Base-by-base conservation (phyloP, 1,284 basidiomycete species). In the Blastosporella zonata region DNA sequence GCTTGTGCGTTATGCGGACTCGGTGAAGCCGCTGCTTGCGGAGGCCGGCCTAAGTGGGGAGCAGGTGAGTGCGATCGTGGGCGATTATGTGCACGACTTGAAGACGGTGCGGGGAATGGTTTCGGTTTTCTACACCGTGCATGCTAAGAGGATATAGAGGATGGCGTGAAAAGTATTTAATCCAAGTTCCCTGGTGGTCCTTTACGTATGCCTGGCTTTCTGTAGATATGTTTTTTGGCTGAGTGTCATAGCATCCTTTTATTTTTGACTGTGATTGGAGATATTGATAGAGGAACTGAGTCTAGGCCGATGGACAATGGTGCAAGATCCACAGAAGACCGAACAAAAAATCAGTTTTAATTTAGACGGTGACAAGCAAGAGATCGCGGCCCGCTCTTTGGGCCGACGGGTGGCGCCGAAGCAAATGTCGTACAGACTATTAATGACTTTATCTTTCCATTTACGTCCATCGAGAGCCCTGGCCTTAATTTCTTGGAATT, bases 81-180 rank as follows among this genome's bases (percentile, higher is more conserved):
- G 54, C 2, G 70, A 60, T n/a, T 75, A 65, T 49, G 49, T 68
- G 28, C 55, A 64, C 18, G 79, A 80, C 50, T 55, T 79, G 52
- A 58, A 64, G 43, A 58, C 43, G n/a, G 66, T 71, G 3, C 59
- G 50, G 3, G 77, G 76, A 1, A 59, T 81, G 55, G 69, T 72
- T 0, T 64, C 64, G 25, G 61, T 66, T 6, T 73, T 73, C 55
- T 63, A 70, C 52, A 59, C 58, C n/a, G 65, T 63, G 18, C 55
- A 64, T 47, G 66, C 59, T 7, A 53, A 47, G 13, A 58, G 48
- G 38, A 17, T 56, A 2, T 60, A 55, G 50, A 27, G 37, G 34
- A 15, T n/a, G 5, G 15, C 5, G 5, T 34, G 5, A 34, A 17
- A 4, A 9, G 9, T 34, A 34, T 34, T 34, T 18, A 34, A 17